Conservation (phyloP, 2,329 filamentous ascomycete species). For the Ophiosphaerella herpotricha region DNA sequence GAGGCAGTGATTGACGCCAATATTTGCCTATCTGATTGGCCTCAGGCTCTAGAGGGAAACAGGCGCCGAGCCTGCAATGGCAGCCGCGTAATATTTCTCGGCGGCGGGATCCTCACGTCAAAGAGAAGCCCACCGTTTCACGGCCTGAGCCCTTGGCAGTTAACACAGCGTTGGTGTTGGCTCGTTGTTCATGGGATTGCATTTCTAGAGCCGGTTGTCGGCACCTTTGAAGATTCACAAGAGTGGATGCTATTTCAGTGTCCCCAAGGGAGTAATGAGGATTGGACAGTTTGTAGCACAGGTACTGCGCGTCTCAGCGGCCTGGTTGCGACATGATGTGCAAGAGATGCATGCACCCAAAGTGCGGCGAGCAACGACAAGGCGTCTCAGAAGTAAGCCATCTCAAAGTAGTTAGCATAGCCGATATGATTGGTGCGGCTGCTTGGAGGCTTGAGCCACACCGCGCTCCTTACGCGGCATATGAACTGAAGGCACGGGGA, state of each 20-base stretch:
- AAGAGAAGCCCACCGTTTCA: slow-evolving; percentile 28
- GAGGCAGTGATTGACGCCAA: slow-evolving; percentile 21
- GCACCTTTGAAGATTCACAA: neutral
- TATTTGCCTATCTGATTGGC: slow-evolving; percentile 24
- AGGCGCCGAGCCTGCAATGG: slow-evolving; percentile 25
- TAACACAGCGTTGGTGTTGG: slow-evolving; percentile 14
- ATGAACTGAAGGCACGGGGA: too few relatives aligned
- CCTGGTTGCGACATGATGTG: slow-evolving; percentile 2
- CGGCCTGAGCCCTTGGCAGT: slow-evolving; percentile 23
- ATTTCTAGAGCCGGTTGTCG: neutral
- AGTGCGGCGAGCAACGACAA: slow-evolving; percentile 6
- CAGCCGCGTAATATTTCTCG: slow-evolving; percentile 36
- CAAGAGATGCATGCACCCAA: slow-evolving; percentile 6
- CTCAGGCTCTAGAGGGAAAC: slow-evolving; percentile 22
- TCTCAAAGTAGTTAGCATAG: slow-evolving; percentile 1
- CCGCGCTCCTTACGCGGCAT: slow-evolving; percentile 5
- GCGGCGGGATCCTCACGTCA: slow-evolving; percentile 20
- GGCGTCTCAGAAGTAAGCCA: slow-evolving; percentile 4
- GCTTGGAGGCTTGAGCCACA: slow-evolving; percentile 1
- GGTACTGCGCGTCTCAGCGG: neutral
- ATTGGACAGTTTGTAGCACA: neutral
- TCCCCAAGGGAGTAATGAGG: neutral
- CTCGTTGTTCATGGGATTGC: neutral
- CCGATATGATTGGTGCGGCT: slow-evolving; percentile 3
- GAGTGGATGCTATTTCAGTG: neutral